Percentiles rank a stretch among this genome's conserved stretches.
Evolutionary conservation across 2,329 filamentous ascomycete genomes (phyloP).

Genomic region (Graphiopsis chlorocephala): DNA sequence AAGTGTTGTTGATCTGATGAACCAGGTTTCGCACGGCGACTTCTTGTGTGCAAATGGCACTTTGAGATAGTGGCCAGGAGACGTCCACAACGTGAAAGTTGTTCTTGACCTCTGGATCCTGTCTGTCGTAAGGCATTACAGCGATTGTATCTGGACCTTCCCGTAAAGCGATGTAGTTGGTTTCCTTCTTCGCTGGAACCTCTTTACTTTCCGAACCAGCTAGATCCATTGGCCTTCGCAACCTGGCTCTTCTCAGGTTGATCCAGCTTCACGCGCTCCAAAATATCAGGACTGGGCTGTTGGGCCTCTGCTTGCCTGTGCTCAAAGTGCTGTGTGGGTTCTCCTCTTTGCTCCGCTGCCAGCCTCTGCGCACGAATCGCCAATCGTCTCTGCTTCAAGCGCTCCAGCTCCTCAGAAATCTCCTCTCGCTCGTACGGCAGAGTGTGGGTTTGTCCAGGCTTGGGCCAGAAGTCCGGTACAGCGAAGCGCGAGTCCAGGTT

Average conservation of each 20-base stretch:
- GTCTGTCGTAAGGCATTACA: neutral
- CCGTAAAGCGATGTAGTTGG: neutral
- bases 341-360: slow-evolving; percentile 38
- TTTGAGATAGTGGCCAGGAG: neutral
- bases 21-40: neutral
- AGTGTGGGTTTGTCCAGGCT: slow-evolving; percentile 70
- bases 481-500: slow-evolving; percentile 92
- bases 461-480: slow-evolving; percentile 92
- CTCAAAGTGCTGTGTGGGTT: slow-evolving; percentile 24
- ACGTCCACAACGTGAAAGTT: neutral
- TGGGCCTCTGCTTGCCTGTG: slow-evolving; percentile 24
- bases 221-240: slow-evolving; percentile 18
- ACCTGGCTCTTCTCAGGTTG: slow-evolving; percentile 24
- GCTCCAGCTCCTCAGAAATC: slow-evolving; percentile 75
- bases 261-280: slow-evolving; percentile 26
- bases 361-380: slow-evolving; percentile 49
- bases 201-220: slow-evolving; percentile 17
- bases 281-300: slow-evolving; percentile 24
- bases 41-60: neutral
- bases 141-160: neutral
- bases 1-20: neutral
- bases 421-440: slow-evolving; percentile 76
- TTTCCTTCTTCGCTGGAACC: neutral
- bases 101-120: neutral
- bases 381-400: slow-evolving; percentile 57